Evolutionary conservation across 1,139 yeast species (phyloP).

Genomic region (Hemisphaericaspora xylanilytica): DNA sequence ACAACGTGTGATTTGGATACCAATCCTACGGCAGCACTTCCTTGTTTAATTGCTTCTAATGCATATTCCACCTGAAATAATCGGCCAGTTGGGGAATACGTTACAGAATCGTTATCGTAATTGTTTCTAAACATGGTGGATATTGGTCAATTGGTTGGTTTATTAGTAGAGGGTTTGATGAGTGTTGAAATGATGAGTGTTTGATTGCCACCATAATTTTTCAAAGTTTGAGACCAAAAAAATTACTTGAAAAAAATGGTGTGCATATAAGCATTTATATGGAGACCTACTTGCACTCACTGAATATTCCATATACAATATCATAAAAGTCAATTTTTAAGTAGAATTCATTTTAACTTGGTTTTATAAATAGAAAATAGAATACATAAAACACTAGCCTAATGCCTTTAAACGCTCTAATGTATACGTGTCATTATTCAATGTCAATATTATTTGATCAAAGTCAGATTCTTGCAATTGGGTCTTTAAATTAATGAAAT

Average conservation of each 20-base stretch:
- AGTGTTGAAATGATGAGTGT: neutral
- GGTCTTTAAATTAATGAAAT: constrained; percentile 20
- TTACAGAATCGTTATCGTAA: constrained; percentile 96
- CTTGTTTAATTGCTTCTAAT: constrained; percentile 95
- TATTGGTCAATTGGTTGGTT: neutral
- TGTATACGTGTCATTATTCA: constrained; percentile 31
- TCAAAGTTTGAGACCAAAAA: too few relatives aligned
- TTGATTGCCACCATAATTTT: constrained; percentile 4
- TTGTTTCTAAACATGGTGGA: constrained; percentile 80
- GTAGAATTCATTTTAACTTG: too few relatives aligned
- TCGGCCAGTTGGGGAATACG: constrained; percentile 96
- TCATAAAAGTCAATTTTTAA: too few relatives aligned
- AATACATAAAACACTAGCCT: neutral
- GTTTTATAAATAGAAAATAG: too few relatives aligned
- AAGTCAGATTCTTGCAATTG: constrained; percentile 25
- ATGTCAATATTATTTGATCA: constrained; percentile 21
- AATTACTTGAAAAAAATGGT: too few relatives aligned
- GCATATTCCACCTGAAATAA: constrained; percentile 96
- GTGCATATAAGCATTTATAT: neutral
- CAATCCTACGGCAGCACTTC: constrained; percentile 94
- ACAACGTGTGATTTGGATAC: constrained; percentile 86
- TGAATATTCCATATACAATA: too few relatives aligned
- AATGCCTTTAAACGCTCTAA: constrained; percentile 26
- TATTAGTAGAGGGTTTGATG: neutral
- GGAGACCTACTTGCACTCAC: too few relatives aligned